Conservation (phyloP, 495 filamentous ascomycete species). For the Chaetomidium leptoderma region DNA sequence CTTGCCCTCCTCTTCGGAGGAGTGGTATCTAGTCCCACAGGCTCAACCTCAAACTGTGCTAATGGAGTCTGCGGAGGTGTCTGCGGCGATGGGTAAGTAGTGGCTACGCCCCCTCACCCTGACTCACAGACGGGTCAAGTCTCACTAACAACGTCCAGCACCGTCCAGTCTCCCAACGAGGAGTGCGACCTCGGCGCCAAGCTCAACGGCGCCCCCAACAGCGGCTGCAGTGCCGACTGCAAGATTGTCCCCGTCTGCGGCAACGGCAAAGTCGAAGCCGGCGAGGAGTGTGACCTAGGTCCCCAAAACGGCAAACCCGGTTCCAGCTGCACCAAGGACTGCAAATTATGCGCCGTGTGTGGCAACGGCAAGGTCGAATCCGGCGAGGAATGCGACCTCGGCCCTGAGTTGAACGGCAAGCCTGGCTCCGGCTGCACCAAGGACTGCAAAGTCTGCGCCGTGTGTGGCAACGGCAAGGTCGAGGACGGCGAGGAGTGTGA, state of each 20-base stretch:
- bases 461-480: constrained; percentile 7
- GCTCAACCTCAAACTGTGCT: not conserved
- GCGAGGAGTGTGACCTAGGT: constrained; percentile 14
- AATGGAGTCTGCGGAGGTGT: constrained; percentile 12
- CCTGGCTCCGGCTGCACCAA: not conserved
- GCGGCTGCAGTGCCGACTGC: not conserved
- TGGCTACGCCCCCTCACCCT: too few species aligned
- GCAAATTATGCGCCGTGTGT: constrained; percentile 6
- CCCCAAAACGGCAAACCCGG: constrained; percentile 11
- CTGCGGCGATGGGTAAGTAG: constrained; percentile 20
- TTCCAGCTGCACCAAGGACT: constrained; percentile 12
- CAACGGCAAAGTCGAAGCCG: constrained; percentile 7
- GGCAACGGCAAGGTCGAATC: constrained; percentile 13
- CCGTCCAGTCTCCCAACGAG: constrained; percentile 13
- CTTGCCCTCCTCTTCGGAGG: constrained; percentile 13
- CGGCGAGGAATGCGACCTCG: constrained; percentile 16
- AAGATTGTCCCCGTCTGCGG: constrained; percentile 4
- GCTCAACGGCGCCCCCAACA: constrained; percentile 1
- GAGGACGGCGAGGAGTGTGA: constrained; percentile 16
- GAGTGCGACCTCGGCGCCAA: constrained; percentile 10
- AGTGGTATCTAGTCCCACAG: not conserved
- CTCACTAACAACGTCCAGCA: constrained; percentile 5
- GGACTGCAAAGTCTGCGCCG: not conserved
- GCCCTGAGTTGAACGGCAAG: not conserved
- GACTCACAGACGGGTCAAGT: not conserved